These are phyloP conservation scores for Rauvolfia tetraphylla DNA, from an alignment of 257 asterid species.

Conservation along the genomic window DNA sequence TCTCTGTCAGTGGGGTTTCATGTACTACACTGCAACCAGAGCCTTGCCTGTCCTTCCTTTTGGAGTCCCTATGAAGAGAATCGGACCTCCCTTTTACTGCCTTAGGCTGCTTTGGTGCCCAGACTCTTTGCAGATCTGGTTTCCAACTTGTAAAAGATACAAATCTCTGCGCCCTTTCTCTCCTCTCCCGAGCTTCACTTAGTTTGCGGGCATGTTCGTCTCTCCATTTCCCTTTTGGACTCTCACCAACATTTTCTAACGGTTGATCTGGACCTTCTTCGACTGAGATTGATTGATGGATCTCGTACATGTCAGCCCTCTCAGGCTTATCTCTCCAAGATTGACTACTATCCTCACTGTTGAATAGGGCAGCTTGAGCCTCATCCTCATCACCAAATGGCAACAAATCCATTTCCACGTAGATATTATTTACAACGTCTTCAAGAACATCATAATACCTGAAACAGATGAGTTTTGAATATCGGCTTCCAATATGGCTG, in stretches of 20 bases:
- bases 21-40: constrained; percentile 45
- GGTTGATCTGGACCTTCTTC: constrained; percentile 52
- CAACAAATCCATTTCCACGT: constrained; percentile 67
- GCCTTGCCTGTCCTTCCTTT: constrained; percentile 41
- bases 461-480: constrained; percentile 16
- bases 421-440: constrained; percentile 57
- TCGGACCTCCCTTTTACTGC: constrained; percentile 28
- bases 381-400: constrained; percentile 89
- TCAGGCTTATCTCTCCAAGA: constrained; percentile 64
- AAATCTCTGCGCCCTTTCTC: constrained; percentile 61
- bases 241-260: constrained; percentile 25
- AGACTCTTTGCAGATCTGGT: constrained; percentile 81
- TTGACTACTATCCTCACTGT: constrained; percentile 92
- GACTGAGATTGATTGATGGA: constrained; percentile 39
- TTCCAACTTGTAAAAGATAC: constrained; percentile 50
- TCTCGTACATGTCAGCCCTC: constrained; percentile 41
- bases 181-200: constrained; percentile 70
- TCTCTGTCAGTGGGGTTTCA: constrained; percentile 75
- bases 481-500: neutral
- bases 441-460: constrained; percentile 61
- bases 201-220: constrained; percentile 54
- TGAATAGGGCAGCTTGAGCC: constrained; percentile 48
- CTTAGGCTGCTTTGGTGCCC: constrained; percentile 78
- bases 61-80: constrained; percentile 43
- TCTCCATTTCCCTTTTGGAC: constrained; percentile 22